Evolutionary conservation across 1,284 basidiomycete species (phyloP).

Genomic region (Rhodofomes roseus): DNA sequence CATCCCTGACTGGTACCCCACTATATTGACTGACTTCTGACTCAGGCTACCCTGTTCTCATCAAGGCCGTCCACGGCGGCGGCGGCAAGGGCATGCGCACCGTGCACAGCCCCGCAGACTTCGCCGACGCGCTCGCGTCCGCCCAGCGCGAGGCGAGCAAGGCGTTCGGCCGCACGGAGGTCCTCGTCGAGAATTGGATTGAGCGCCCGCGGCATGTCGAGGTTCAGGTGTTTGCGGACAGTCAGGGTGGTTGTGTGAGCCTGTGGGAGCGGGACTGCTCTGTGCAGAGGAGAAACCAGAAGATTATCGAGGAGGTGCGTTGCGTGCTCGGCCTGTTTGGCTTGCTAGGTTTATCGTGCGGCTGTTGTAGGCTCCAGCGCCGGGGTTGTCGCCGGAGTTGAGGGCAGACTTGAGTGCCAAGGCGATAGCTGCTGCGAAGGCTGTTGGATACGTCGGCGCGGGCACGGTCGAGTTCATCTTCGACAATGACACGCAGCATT

Average conservation of each 20-base stretch:
- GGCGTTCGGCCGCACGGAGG: conserved; percentile 82
- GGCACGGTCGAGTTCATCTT: conserved; percentile 95
- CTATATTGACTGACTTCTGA: not conserved
- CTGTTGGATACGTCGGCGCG: conserved; percentile 87
- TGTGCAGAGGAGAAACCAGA: conserved; percentile 91
- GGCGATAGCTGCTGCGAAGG: conserved; percentile 87
- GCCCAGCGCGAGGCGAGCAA: conserved; percentile 87
- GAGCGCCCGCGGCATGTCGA: conserved; percentile 83
- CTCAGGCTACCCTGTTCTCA: conserved; percentile 84
- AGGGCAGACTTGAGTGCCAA: conserved; percentile 81
- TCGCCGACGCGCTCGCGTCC: conserved; percentile 75
- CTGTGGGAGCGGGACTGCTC: conserved; percentile 95
- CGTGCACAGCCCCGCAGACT: conserved; percentile 63
- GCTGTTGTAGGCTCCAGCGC: conserved; percentile 74
- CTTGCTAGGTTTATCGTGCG: not conserved
- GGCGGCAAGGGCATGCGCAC: conserved; percentile 97
- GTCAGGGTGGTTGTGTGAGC: conserved; percentile 73
- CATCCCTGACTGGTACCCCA: not conserved
- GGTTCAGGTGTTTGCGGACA: conserved; percentile 88
- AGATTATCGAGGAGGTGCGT: conserved; percentile 85
- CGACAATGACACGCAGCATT: conserved; percentile 80
- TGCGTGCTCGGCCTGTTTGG: not conserved
- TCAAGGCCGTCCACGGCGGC: conserved; percentile 95
- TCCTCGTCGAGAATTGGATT: conserved; percentile 86
- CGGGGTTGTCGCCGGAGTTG: conserved; percentile 74